These are phyloP conservation scores for Nannizziopsis barbatae DNA, from an alignment of 2,329 filamentous ascomycete species.

Conservation along the genomic window DNA sequence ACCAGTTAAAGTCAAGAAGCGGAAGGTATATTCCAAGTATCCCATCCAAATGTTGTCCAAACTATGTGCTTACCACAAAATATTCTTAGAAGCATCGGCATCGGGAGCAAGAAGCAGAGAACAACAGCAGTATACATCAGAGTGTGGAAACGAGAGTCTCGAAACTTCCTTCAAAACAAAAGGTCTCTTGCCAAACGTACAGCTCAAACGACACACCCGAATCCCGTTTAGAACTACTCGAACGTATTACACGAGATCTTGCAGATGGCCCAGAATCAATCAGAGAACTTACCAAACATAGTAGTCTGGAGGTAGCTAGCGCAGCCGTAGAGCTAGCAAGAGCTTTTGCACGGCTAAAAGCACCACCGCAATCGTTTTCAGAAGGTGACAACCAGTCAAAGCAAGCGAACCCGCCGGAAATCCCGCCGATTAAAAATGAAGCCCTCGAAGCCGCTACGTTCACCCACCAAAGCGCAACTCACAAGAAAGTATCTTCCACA, in stretches of 20 bases:
- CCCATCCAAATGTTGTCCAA: not conserved
- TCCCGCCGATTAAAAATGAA: conserved; percentile 52
- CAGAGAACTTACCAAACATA: conserved; percentile 10
- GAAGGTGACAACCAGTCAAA: not conserved
- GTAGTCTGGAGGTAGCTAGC: conserved; percentile 16
- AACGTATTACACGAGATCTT: conserved; percentile 19
- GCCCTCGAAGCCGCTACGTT: conserved; percentile 53
- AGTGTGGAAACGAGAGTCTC: not conserved
- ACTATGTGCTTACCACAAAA: not conserved
- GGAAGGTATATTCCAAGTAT: conserved; percentile 6
- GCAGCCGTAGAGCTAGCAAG: conserved; percentile 18
- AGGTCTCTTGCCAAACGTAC: not conserved
- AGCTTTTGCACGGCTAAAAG: conserved; percentile 14
- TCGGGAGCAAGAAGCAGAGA: not conserved
- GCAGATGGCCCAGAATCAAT: conserved; percentile 15
- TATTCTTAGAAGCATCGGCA: conserved; percentile 2
- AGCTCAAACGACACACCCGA: conserved; percentile 5
- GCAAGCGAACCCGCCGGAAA: conserved; percentile 14
- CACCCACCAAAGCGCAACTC: conserved; percentile 48
- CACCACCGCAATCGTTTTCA: not conserved
- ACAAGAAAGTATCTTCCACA: conserved; percentile 13
- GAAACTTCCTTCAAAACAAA: not conserved
- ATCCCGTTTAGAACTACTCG: conserved; percentile 17
- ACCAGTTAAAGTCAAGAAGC: conserved; percentile 8
- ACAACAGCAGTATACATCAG: not conserved